Evolutionary conservation across 179 eudicot species (phyloP), one percentile per base, ranked within the genome.

Genomic region (Pouteria campechiana): DNA sequence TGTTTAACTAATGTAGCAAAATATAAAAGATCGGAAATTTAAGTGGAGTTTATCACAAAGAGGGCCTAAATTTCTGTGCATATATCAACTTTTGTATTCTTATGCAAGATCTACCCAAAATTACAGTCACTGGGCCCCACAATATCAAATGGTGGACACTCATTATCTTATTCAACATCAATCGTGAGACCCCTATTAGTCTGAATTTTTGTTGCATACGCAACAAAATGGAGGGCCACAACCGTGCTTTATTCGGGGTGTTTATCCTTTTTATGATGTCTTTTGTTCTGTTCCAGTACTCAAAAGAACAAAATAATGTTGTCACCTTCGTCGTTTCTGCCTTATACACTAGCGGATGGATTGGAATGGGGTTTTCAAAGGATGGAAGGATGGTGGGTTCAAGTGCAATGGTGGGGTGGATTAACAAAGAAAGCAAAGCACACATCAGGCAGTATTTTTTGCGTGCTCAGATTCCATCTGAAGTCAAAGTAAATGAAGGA

Each of bases 401-500:
- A 3, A 90, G 94, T 52, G 89, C 94, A 33, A 71, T 90, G 76
- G 99, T 90, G 25, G 99, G 94, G 43, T 90, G 99, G 99, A 57
- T 90, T 7, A 87, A 51, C 28, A 50, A 24, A 50, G 70, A 65
- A 7, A 94, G 99, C 14, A 61, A 61, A 34, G 78, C 85, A 22
- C 58, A 69, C 53, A 73, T 90, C 63, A 86, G 61, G 49, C 84
- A 79, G 55, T 90, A 76, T 45, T 57, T 74, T 34, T 37, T 73
- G 12, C 64, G 63, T 52, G 96, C 94, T 7, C 74, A 64, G 29
- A 73, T 55, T 7, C 60, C 75, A 8, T 41, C 65, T 9, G 60
- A 69, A 32, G 81, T 90, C 20, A 40, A 59, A 48, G 76, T 82
- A 6, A 84, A 59, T 28, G 60, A 67, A 43, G 99, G 99, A 15